These are phyloP conservation scores for Barnettozyma siamensis DNA, from an alignment of 805 yeast species.

Conservation along the genomic window DNA sequence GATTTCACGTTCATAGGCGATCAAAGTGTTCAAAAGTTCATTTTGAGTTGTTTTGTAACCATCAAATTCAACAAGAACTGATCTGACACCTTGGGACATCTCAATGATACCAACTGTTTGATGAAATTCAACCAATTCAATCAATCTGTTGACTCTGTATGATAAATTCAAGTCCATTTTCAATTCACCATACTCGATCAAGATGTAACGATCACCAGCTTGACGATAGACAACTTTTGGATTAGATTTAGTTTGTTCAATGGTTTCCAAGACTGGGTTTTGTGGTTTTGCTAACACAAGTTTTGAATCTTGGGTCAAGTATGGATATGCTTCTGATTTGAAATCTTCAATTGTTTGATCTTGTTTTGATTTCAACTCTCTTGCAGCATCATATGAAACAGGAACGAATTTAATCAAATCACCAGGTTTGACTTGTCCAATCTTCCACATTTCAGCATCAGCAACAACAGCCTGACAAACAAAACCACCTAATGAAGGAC, in stretches of 20 bases:
- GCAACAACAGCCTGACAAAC: slow-evolving; percentile 95
- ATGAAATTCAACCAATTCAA: slow-evolving; percentile 59
- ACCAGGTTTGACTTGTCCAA: slow-evolving; percentile 97
- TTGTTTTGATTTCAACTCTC: slow-evolving; percentile 53
- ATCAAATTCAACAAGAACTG: slow-evolving; percentile 84
- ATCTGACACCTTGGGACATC: slow-evolving; percentile 96
- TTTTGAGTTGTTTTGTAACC: slow-evolving; percentile 56
- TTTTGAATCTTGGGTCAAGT: slow-evolving; percentile 23
- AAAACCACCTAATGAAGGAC: slow-evolving; percentile 96
- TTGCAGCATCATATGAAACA: slow-evolving; percentile 61
- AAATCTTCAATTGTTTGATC: slow-evolving; percentile 45
- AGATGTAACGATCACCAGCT: slow-evolving; percentile 92
- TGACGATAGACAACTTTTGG: slow-evolving; percentile 86
- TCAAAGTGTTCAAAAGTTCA: slow-evolving; percentile 53
- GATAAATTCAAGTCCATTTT: slow-evolving; percentile 77
- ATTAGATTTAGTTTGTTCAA: slow-evolving; percentile 40
- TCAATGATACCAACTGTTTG: slow-evolving; percentile 80
- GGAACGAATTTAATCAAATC: slow-evolving; percentile 80
- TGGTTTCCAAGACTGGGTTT: slow-evolving; percentile 61
- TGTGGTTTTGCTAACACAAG: slow-evolving; percentile 41
- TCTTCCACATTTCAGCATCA: slow-evolving; percentile 96
- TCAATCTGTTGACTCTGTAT: slow-evolving; percentile 80
- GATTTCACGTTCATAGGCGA: slow-evolving; percentile 72
- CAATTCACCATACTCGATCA: slow-evolving; percentile 91
- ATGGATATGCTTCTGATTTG: slow-evolving; percentile 35